A percentile compares a stretch with the other conserved stretches of the same genome.
Evolutionary conservation across 176 grass and related monocot species (phyloP).

Genomic region (Triticum dicoccoides): DNA sequence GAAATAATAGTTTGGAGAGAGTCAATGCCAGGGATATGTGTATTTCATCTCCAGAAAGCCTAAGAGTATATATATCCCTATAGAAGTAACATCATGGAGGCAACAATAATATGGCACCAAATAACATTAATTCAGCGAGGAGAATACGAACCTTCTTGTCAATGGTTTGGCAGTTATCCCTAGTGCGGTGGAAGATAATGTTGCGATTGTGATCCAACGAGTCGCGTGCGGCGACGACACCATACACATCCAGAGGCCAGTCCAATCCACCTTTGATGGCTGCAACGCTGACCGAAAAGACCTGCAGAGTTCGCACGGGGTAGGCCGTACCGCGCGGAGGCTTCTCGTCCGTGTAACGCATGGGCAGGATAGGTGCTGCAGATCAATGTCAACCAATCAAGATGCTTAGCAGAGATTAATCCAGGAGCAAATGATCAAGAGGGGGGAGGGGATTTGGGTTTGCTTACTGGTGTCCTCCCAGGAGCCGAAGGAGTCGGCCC

Average conservation of each 20-base stretch:
- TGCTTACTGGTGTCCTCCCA: background rate
- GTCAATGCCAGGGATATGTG: background rate
- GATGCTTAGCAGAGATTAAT: no score
- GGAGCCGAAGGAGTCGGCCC: background rate
- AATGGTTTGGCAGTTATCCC: background rate
- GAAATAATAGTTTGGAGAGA: background rate
- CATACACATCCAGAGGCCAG: conserved; percentile 9
- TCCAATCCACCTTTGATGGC: background rate
- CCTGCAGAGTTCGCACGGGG: background rate
- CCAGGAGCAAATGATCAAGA: background rate
- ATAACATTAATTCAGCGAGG: no score
- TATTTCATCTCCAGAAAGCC: background rate
- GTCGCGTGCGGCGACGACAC: background rate
- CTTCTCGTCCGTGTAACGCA: background rate
- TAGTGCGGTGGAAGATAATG: background rate
- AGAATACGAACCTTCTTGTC: background rate
- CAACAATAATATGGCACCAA: no score
- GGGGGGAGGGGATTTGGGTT: no score
- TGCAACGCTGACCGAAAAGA: background rate
- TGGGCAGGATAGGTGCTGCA: background rate
- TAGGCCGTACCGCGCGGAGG: background rate
- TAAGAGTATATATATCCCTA: background rate
- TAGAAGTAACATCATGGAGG: no score
- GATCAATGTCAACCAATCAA: background rate
- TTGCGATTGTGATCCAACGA: background rate